Percentiles rank a stretch among this genome's conserved stretches.
These are phyloP conservation scores for Zasmidium cellare DNA, from an alignment of 2,329 filamentous ascomycete genomes.

Conservation along the genomic window DNA sequence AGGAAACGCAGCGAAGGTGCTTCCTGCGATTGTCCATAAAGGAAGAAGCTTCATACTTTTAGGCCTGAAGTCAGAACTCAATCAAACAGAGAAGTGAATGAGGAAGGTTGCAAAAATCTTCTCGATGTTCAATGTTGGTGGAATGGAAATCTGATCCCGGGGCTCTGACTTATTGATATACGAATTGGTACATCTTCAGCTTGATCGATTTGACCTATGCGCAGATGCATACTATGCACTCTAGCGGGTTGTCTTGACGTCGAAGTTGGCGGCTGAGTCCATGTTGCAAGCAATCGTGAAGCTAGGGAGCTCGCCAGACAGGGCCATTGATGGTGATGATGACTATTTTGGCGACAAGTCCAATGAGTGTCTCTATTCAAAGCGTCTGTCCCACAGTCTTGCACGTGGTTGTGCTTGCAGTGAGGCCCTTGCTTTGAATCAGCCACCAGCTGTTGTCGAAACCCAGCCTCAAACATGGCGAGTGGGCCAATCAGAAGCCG, in stretches of 20 bases:
- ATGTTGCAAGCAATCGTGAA: background rate
- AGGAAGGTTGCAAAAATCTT: background rate
- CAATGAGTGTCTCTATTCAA: background rate
- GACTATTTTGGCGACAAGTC: background rate
- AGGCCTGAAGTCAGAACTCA: too few species aligned
- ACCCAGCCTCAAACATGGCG: background rate
- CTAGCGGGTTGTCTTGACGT: background rate
- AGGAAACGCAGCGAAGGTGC: conserved; percentile 17
- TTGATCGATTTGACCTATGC: background rate
- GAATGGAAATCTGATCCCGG: conserved; percentile 5
- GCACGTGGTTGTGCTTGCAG: background rate
- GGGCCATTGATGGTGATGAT: background rate
- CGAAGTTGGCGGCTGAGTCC: background rate
- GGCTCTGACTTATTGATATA: conserved; percentile 10
- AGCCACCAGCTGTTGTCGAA: background rate
- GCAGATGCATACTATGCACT: background rate
- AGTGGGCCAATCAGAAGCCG: background rate
- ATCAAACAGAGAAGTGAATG: background rate
- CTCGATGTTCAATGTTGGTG: background rate
- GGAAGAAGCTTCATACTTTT: too few species aligned
- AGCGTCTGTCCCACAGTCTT: background rate
- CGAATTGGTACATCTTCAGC: background rate
- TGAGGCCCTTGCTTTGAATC: background rate
- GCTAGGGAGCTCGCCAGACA: background rate
- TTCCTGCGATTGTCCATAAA: conserved; percentile 1